These are phyloP conservation scores for Entomortierella beljakovae DNA, from an alignment of 192 early-diverging fungal species.

Conservation along the genomic window DNA sequence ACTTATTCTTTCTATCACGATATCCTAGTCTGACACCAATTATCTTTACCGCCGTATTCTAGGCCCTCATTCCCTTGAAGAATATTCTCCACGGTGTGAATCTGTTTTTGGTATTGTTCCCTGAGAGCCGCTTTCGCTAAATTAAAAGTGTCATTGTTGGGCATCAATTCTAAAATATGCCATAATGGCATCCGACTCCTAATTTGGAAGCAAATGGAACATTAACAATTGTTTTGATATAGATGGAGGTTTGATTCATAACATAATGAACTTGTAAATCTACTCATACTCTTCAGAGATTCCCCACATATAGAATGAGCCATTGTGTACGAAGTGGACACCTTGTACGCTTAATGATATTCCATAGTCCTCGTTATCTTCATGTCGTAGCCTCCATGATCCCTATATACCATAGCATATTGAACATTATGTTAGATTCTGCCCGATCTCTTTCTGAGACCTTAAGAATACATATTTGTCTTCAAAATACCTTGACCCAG, in stretches of 20 bases:
- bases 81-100: slow-evolving; percentile 49
- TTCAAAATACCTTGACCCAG: slow-evolving; percentile 49
- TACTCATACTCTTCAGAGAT: slow-evolving; percentile 57
- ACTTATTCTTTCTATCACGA: not conserved
- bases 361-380: slow-evolving; percentile 59
- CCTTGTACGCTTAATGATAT: slow-evolving; percentile 59
- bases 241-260: no score
- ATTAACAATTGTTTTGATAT: no score
- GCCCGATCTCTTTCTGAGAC: not conserved
- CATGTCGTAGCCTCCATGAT: slow-evolving; percentile 56
- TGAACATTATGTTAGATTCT: not conserved
- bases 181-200: slow-evolving; percentile 42
- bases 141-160: slow-evolving; percentile 48
- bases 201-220: not conserved
- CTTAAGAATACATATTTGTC: not conserved
- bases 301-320: slow-evolving; percentile 61
- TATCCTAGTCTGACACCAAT: no score
- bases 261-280: not conserved
- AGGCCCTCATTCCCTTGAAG: slow-evolving; percentile 24
- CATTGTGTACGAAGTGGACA: slow-evolving; percentile 65
- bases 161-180: slow-evolving; percentile 60
- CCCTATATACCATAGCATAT: slow-evolving; percentile 39
- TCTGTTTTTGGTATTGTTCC: slow-evolving; percentile 52
- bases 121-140: slow-evolving; percentile 43
- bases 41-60: slow-evolving; percentile 50